These are phyloP conservation scores for Stephanocyclus meneghinianus DNA, from an alignment of 352 stramenopile genomes.

Conservation along the genomic window DNA sequence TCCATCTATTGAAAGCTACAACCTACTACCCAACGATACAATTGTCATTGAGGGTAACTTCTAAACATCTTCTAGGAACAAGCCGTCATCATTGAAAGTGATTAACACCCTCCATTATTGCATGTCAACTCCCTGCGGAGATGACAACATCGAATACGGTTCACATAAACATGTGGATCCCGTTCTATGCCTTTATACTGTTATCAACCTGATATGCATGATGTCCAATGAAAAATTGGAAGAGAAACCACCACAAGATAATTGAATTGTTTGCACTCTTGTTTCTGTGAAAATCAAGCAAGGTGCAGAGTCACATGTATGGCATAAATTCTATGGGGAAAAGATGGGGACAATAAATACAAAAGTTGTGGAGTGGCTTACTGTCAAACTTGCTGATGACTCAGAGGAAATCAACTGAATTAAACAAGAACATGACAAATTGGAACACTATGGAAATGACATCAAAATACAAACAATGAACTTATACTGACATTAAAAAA, in stretches of 20 bases:
- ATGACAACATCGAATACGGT: conserved; percentile 20
- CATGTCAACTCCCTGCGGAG: conserved; percentile 32
- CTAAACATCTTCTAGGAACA: background rate
- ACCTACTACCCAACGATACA: conserved; percentile 23
- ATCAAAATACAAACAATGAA: too few species aligned
- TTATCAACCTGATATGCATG: conserved; percentile 11
- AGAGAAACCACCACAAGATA: conserved; percentile 35
- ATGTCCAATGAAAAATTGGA: conserved; percentile 25
- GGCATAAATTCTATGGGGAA: conserved; percentile 41
- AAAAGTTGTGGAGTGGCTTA: conserved; percentile 42
- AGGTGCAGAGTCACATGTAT: conserved; percentile 2
- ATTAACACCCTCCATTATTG: background rate
- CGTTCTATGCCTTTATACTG: conserved; percentile 25
- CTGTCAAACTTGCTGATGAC: background rate
- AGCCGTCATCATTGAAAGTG: background rate
- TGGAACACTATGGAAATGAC: background rate
- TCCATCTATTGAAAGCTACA: conserved; percentile 4
- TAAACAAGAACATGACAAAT: too few species aligned
- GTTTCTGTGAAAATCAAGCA: conserved; percentile 35
- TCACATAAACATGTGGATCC: conserved; percentile 29
- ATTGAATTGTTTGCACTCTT: conserved; percentile 27
- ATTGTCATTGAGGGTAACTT: conserved; percentile 37
- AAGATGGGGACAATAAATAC: conserved; percentile 39
- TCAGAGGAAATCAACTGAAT: too few species aligned
- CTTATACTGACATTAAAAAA: too few species aligned